Evolutionary conservation across 495 filamentous ascomycete species (phyloP).

Genomic region (Annulohypoxylon moriforme): DNA sequence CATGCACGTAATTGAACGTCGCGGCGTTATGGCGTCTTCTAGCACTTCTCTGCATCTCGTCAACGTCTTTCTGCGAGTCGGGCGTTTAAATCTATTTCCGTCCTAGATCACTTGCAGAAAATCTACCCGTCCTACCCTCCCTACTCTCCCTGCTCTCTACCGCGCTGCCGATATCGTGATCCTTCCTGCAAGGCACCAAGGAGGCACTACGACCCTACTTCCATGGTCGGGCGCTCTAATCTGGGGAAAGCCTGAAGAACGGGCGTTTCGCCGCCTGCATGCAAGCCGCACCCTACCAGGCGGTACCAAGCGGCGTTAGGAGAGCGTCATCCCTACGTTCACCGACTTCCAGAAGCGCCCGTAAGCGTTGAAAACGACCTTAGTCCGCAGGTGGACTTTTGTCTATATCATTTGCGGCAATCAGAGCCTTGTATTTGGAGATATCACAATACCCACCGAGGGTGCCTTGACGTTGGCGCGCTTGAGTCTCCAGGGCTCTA

Average conservation of each 20-base stretch:
- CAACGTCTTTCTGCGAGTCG: constrained; percentile 10
- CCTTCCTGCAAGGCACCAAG: constrained; percentile 40
- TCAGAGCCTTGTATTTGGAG: constrained; percentile 1
- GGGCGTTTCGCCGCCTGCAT: constrained; percentile 37
- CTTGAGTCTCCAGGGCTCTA: constrained; percentile 8
- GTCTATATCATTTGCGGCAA: constrained; percentile 2
- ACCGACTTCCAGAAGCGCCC: constrained; percentile 41
- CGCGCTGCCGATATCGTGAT: constrained; percentile 18
- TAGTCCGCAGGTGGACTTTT: constrained; percentile 9
- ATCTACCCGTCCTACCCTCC: constrained; percentile 34
- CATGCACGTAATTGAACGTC: constrained; percentile 29
- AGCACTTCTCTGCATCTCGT: constrained; percentile 13
- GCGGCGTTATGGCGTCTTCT: constrained; percentile 18
- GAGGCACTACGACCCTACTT: constrained; percentile 25
- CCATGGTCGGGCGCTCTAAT: constrained; percentile 23
- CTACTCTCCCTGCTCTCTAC: not conserved
- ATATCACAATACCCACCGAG: not conserved
- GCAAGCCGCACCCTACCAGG: not conserved
- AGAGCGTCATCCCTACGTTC: constrained; percentile 16
- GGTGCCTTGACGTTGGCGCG: constrained; percentile 20
- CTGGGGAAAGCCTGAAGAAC: constrained; percentile 32
- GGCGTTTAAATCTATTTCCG: constrained; percentile 33
- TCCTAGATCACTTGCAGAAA: constrained; percentile 40
- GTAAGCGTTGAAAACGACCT: not conserved
- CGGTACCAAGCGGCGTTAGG: constrained; percentile 3